Evolutionary conservation across 495 filamentous ascomycete species (phyloP).

Genomic region (Penicillium pulvis): DNA sequence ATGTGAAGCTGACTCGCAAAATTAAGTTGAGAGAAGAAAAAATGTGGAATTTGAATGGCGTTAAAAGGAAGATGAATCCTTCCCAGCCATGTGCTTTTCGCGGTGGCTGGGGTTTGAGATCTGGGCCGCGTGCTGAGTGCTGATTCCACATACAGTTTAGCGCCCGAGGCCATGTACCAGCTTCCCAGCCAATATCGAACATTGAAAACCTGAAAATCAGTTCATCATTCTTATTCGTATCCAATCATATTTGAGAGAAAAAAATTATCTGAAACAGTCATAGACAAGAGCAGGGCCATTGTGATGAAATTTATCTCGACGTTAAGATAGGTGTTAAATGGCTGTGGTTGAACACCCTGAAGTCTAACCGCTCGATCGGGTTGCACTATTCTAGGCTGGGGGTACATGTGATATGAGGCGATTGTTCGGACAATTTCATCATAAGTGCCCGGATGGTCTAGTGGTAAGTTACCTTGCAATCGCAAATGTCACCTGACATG

Average conservation of each 20-base stretch:
- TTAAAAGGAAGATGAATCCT: conserved; percentile 16
- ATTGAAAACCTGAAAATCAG: background rate
- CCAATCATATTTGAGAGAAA: background rate
- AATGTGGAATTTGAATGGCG: conserved; percentile 17
- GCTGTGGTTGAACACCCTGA: no score
- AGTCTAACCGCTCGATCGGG: no score
- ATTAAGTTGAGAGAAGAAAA: background rate
- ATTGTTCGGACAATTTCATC: background rate
- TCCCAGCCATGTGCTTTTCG: conserved; percentile 35
- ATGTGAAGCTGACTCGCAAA: background rate
- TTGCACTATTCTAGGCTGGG: no score
- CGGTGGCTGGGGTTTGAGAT: conserved; percentile 23
- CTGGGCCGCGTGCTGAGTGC: background rate
- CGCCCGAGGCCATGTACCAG: background rate
- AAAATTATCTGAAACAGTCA: background rate
- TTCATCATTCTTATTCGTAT: no score
- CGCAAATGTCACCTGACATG: background rate
- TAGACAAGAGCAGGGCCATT: no score
- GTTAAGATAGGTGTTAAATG: no score
- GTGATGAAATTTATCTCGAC: no score
- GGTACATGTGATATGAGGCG: no score
- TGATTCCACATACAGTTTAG: background rate
- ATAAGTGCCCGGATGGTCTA: conserved; percentile 15
- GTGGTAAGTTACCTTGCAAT: background rate
- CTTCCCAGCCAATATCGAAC: background rate